Evolutionary conservation across 352 stramenopile species (phyloP).

Genomic region (Halophytophthora batemanensis): DNA sequence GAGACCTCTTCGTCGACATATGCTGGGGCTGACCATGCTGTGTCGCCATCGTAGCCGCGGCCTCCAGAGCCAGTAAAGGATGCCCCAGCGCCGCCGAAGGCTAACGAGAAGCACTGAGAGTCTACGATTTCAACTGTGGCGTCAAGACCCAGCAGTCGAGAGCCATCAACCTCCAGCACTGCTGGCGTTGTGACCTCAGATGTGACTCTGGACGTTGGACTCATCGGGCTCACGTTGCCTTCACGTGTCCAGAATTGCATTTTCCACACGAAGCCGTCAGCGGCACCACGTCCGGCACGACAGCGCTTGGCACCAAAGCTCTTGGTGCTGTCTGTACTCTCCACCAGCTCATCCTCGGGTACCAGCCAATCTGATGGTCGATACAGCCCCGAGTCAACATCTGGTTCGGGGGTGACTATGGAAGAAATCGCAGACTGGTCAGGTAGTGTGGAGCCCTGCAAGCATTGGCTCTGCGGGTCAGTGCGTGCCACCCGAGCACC

Average conservation of each 20-base stretch:
- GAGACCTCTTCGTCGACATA: conserved; percentile 52
- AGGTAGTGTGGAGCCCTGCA: conserved; percentile 58
- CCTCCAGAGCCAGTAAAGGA: conserved; percentile 55
- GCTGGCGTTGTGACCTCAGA: conserved; percentile 25
- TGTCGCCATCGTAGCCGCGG: conserved; percentile 44
- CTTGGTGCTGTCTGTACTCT: conserved; percentile 46
- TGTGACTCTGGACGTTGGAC: conserved; percentile 55
- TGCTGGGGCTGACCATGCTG: conserved; percentile 10
- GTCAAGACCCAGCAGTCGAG: conserved; percentile 45
- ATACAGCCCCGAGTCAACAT: conserved; percentile 29
- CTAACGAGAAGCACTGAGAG: conserved; percentile 85
- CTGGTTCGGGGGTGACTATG: conserved; percentile 23
- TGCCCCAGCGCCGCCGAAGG: conserved; percentile 85
- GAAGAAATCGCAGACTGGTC: conserved; percentile 41
- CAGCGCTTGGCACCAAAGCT: conserved; percentile 77
- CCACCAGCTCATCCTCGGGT: conserved; percentile 35
- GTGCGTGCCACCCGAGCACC: conserved; percentile 72
- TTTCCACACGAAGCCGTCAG: conserved; percentile 88
- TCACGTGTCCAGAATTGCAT: conserved; percentile 86
- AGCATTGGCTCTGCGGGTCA: conserved; percentile 44
- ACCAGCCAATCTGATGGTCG: conserved; percentile 52
- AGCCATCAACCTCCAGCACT: conserved; percentile 39
- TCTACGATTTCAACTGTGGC: conserved; percentile 55
- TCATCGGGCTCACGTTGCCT: conserved; percentile 80
- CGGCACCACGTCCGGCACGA: conserved; percentile 65